Evolutionary conservation across 192 early-diverging fungal species (phyloP), one percentile per base, ranked within the genome.

Genomic region (Linnemannia schmuckeri): DNA sequence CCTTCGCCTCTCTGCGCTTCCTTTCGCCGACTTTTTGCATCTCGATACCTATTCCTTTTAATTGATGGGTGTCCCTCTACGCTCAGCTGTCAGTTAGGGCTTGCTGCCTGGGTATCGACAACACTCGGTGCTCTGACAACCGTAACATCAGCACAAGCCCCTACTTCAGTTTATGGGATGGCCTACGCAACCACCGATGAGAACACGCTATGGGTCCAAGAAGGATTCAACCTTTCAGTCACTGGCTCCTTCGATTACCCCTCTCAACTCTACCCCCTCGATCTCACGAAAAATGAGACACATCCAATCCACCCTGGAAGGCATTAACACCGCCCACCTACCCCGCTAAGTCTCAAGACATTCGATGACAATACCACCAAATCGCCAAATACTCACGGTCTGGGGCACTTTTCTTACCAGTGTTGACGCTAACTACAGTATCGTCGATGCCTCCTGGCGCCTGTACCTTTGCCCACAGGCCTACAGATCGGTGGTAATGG

Each of bases 131-230:
- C 33, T 12, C 3, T 66, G 2, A 61, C 30, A 15, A 33, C 3
- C 30, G 13, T 10, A 20, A n/a, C 18, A 4, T 42, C 8, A 33
- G 30, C 61, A 27, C 27, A 35, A 35, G 13, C 0, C 18, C 37
- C 38, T 17, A 20, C 37, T 35, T 15, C 22, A 35, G 22, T 12
- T 3, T 52, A 20, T 18, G 49, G 49, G 17, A n/a, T 42, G 41
- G 70, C 70, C 6, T 72, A 72, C 37, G 38, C 20, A 33, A 72
- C 70, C 1, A 17, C n/a, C 70, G 70, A 72, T 17, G 70, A 72
- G 37, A 72, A 42, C 22, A 72, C 70, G 22, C 24, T 72, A 22
- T 72, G n/a, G 8, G 22, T 72, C 17, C 70, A 72, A 22, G 70
- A 40, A 4, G 70, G 61, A 15, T 12, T 10, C 27, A 33, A 33